These are phyloP conservation scores for Neopestalotiopsis sp. DNA, from an alignment of 2,329 filamentous ascomycete genomes.

Conservation along the genomic window DNA sequence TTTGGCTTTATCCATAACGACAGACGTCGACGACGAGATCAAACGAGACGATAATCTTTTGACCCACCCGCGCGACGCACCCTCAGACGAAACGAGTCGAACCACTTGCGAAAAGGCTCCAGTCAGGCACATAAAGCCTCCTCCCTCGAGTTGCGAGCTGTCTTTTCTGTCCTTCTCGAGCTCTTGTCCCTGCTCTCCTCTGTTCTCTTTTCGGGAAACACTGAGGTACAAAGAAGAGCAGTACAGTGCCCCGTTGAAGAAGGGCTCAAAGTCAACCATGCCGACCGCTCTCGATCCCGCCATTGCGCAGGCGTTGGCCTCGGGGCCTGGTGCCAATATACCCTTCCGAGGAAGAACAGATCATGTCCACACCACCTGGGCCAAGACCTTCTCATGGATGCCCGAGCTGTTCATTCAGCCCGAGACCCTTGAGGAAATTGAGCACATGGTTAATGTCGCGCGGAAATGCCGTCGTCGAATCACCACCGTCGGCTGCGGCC, in stretches of 20 bases:
- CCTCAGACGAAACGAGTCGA: slow-evolving; percentile 3
- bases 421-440: slow-evolving; percentile 77
- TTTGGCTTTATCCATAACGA: background rate
- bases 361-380: slow-evolving; percentile 91
- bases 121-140: background rate
- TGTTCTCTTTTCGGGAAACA: background rate
- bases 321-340: slow-evolving; percentile 39
- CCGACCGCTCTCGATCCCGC: slow-evolving; percentile 15
- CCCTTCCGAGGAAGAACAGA: slow-evolving; percentile 77
- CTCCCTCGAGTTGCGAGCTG: background rate
- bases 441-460: slow-evolving; percentile 82
- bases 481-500: slow-evolving; percentile 85
- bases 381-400: slow-evolving; percentile 85
- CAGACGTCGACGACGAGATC: background rate
- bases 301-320: slow-evolving; percentile 17
- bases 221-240: background rate
- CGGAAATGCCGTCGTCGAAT: slow-evolving; percentile 81
- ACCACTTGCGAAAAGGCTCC: background rate
- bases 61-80: background rate
- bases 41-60: slow-evolving; percentile 3
- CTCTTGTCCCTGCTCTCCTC: background rate
- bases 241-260: background rate
- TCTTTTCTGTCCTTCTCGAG: too few species aligned
- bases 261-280: slow-evolving; percentile 8
- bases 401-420: slow-evolving; percentile 94